A percentile compares a stretch with the other conserved stretches of the same genome.
phyloP scores from a whole-genome alignment of 768 basidiomycete species.

The Tylopilus subfusipes region DNA sequence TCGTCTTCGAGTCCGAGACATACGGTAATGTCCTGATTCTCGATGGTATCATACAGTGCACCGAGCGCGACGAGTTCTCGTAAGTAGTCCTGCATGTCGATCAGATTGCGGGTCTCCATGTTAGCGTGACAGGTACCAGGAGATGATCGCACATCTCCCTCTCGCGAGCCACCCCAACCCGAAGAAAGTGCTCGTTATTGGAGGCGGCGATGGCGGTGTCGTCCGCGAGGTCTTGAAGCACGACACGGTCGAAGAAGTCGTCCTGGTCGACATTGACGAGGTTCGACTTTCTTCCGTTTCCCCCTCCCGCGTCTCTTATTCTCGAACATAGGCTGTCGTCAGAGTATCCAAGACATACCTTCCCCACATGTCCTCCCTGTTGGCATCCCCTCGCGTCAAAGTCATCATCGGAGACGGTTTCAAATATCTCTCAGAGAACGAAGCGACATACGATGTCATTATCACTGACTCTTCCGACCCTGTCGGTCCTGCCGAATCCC shows the following conservation, averaged over 20 bases:
- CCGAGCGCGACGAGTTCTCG: slow-evolving; percentile 99
- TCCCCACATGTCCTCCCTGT: slow-evolving; percentile 87
- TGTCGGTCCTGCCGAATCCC: slow-evolving; percentile 88
- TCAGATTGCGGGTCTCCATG: neutral
- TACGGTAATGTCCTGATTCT: neutral
- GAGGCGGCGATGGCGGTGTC: slow-evolving; percentile 97
- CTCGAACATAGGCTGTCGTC: slow-evolving; percentile 70
- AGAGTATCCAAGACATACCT: slow-evolving; percentile 92
- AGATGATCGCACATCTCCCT: slow-evolving; percentile 98
- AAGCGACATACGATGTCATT: slow-evolving; percentile 90
- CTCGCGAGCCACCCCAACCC: slow-evolving; percentile 95
- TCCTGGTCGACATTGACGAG: slow-evolving; percentile 97
- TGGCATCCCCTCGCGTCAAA: slow-evolving; percentile 74
- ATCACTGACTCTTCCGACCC: slow-evolving; percentile 99
- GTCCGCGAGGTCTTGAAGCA: slow-evolving; percentile 97
- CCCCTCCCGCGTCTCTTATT: neutral
- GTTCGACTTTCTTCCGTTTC: slow-evolving; percentile 33
- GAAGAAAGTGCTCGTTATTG: slow-evolving; percentile 93
- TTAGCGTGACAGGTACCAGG: neutral
- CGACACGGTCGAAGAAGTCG: slow-evolving; percentile 82
- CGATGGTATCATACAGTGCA: slow-evolving; percentile 28
- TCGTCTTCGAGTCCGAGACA: neutral
- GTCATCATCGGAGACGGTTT: slow-evolving; percentile 94
- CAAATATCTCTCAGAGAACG: slow-evolving; percentile 89
- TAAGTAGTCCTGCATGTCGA: slow-evolving; percentile 38